Evolutionary conservation across 2,329 filamentous ascomycete species (phyloP).

Genomic region (Penicillium sumatraense): DNA sequence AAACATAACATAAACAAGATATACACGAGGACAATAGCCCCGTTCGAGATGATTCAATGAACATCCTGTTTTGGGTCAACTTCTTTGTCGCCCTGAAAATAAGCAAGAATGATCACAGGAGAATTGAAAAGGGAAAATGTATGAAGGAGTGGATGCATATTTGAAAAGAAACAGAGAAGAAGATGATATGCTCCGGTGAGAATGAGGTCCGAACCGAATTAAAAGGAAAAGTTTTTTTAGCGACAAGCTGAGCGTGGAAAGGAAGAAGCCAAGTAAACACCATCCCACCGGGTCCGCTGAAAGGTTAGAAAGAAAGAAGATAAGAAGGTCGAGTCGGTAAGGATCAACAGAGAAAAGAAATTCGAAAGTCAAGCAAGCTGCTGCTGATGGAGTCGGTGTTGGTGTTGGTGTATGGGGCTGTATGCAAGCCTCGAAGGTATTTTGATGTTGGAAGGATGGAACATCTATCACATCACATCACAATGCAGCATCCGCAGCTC

Average conservation of each 20-base stretch:
- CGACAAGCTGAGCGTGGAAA: background rate
- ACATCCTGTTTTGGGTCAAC: conserved; percentile 1
- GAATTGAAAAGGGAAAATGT: conserved; percentile 13
- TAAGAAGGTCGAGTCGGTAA: conserved; percentile 5
- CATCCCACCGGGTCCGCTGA: conserved; percentile 14
- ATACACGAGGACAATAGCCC: conserved; percentile 1
- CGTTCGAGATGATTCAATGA: background rate
- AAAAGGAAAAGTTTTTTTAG: conserved; percentile 8
- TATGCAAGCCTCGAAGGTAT: conserved; percentile 21
- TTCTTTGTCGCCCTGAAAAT: conserved; percentile 2
- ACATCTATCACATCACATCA: conserved; percentile 74
- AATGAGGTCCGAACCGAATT: background rate
- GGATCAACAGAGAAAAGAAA: conserved; percentile 11
- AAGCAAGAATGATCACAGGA: conserved; percentile 9
- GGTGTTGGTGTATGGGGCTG: background rate
- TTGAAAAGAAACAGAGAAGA: conserved; percentile 6
- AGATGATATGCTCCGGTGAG: conserved; percentile 17
- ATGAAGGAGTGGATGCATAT: conserved; percentile 23
- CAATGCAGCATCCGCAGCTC: conserved; percentile 72
- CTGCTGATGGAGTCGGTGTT: conserved; percentile 7
- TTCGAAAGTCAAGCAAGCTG: conserved; percentile 14
- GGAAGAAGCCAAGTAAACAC: conserved; percentile 25
- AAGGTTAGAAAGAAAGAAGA: background rate
- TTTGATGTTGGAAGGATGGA: conserved; percentile 8
- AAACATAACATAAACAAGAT: background rate